Percentiles rank a stretch among this genome's conserved stretches.
Evolutionary conservation across 371 early-diverging fungal species (phyloP).

Genomic region (Circinella umbellata): DNA sequence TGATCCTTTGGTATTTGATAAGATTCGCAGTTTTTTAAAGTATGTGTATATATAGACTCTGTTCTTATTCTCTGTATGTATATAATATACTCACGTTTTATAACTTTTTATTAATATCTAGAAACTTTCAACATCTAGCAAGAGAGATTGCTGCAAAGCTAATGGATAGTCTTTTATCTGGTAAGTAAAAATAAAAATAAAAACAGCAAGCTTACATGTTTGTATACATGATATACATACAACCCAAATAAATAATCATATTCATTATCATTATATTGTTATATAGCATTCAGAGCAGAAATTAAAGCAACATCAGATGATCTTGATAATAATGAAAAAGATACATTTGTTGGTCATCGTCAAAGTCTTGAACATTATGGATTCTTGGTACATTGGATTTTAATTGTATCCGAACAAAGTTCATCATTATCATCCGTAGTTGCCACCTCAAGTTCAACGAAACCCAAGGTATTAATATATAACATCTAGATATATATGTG

Average conservation of each 20-base stretch:
- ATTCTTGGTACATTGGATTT: slow-evolving; percentile 76
- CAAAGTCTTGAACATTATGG: slow-evolving; percentile 76
- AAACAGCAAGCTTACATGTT: no score
- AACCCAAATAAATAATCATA: no score
- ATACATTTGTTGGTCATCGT: slow-evolving; percentile 68
- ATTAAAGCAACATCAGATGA: slow-evolving; percentile 62
- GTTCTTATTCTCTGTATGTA: no score
- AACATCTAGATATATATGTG: no score
- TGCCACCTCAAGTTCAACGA: slow-evolving; percentile 12
- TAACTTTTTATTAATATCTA: slow-evolving; percentile 2
- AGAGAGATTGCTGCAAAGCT: slow-evolving; percentile 42
- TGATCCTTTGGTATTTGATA: slow-evolving; percentile 60
- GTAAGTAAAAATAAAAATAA: slow-evolving; percentile 39
- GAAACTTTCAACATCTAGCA: slow-evolving; percentile 40
- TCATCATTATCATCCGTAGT: slow-evolving; percentile 43
- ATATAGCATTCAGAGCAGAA: slow-evolving; percentile 68
- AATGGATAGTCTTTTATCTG: slow-evolving; percentile 68
- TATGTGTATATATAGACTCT: slow-evolving; percentile 28
- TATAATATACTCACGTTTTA: not conserved
- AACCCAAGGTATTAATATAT: slow-evolving; percentile 14
- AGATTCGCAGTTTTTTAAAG: slow-evolving; percentile 76
- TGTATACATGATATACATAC: no score
- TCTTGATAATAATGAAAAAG: slow-evolving; percentile 66
- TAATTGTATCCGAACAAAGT: slow-evolving; percentile 66
- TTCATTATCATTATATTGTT: slow-evolving; percentile 4